Evolutionary conservation across 345 rosid species (phyloP).

Genomic region (Punica granatum): DNA sequence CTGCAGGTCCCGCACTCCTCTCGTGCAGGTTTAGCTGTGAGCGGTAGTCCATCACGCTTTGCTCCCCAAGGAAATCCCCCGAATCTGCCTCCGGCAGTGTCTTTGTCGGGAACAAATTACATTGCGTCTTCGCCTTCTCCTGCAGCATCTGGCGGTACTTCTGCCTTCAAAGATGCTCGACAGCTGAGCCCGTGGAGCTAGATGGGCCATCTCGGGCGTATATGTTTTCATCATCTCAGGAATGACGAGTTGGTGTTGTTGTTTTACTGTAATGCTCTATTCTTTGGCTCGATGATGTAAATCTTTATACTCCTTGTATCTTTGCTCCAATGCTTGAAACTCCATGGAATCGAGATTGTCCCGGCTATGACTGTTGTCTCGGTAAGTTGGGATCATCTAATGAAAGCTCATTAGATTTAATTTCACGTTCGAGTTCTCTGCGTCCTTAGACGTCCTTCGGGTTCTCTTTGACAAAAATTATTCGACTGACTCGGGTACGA

Average conservation of each 20-base stretch:
- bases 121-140: constrained; percentile 86
- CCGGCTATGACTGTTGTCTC: not conserved
- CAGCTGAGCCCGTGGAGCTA: constrained; percentile 84
- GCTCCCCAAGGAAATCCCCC: constrained; percentile 48
- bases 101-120: constrained; percentile 77
- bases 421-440: not conserved
- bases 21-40: constrained; percentile 37
- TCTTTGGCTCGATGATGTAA: not conserved
- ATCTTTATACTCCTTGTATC: not conserved
- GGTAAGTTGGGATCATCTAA: not conserved
- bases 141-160: constrained; percentile 88
- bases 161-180: constrained; percentile 63
- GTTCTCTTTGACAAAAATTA: not conserved
- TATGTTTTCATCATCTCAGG: not conserved
- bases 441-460: not conserved
- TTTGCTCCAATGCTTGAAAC: not conserved
- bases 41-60: constrained; percentile 70
- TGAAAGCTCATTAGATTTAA: not conserved
- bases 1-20: constrained; percentile 48
- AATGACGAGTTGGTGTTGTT: not conserved
- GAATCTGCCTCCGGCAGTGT: constrained; percentile 37
- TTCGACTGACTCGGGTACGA: no score
- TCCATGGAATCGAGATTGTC: not conserved
- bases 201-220: constrained; percentile 7
- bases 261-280: not conserved